Percentiles rank a stretch among this genome's conserved stretches.
These are phyloP conservation scores for Arbutus unedo DNA, from an alignment of 148 eudicot genomes.

Conservation along the genomic window DNA sequence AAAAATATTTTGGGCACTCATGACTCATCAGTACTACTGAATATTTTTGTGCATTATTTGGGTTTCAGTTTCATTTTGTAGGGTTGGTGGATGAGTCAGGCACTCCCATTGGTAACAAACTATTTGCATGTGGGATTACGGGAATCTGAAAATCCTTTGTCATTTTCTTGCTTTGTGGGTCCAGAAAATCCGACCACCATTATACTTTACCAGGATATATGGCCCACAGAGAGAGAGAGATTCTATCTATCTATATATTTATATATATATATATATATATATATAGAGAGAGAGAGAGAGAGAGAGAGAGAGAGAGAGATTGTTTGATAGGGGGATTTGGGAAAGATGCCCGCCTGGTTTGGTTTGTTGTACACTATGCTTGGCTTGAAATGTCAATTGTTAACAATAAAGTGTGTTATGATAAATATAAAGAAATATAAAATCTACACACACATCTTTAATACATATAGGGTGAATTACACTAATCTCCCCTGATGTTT, in stretches of 20 bases:
- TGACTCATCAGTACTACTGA: neutral
- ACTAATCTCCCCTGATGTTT: no score
- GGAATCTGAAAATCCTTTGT: constrained; percentile 2
- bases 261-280: no score
- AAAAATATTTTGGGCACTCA: neutral
- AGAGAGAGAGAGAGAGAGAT: neutral
- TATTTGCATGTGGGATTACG: constrained; percentile 6
- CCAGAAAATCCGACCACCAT: constrained; percentile 3
- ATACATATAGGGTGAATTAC: no score
- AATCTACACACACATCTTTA: no score
- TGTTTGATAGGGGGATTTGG: no score
- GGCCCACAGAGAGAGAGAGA: no score
- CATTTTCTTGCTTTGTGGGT: neutral
- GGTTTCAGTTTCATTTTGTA: neutral
- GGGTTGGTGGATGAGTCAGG: constrained; percentile 12
- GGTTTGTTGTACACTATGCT: neutral
- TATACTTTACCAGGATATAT: no score
- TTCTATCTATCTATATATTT: no score
- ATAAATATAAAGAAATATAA: no score
- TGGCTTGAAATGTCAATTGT: no score
- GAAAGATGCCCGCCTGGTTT: neutral
- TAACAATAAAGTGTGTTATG: no score
- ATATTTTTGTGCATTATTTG: neutral
- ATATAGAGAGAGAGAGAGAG: neutral
- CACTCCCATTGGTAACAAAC: constrained; percentile 15